Conservation (phyloP, 257 asterid genomes). For the Przewalskia tangutica region DNA sequence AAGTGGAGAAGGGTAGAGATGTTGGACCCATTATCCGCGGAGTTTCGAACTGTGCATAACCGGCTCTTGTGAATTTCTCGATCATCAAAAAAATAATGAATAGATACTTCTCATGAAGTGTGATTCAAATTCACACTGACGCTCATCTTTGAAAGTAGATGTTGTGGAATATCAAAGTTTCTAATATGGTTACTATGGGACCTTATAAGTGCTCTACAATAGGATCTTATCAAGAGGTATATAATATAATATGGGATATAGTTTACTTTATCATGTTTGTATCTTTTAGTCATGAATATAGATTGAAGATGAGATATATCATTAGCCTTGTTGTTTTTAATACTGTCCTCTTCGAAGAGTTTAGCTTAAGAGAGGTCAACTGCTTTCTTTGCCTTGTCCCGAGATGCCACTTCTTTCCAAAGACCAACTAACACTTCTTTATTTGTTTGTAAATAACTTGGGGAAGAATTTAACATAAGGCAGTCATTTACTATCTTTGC, state of each 20-base stretch:
- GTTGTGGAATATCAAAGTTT: not conserved
- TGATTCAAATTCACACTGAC: not conserved
- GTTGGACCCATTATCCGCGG: not conserved
- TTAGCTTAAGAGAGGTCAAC: not conserved
- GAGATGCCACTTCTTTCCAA: not conserved
- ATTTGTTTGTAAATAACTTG: not conserved
- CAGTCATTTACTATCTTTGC: not conserved
- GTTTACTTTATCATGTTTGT: not conserved
- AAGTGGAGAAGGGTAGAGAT: not conserved
- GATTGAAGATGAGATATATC: not conserved
- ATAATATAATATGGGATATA: not conserved
- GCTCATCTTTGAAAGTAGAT: not conserved
- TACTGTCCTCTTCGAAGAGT: not conserved
- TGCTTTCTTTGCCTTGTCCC: not conserved
- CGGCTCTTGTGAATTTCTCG: not conserved
- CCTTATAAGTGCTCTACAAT: not conserved
- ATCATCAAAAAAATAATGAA: not conserved
- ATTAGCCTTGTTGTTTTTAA: not conserved
- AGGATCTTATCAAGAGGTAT: not conserved
- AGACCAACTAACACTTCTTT: not conserved
- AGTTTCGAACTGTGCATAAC: not conserved
- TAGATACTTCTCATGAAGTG: not conserved
- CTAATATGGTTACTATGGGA: not conserved
- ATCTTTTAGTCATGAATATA: not conserved
- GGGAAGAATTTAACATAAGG: not conserved